Evolutionary conservation across 2,329 filamentous ascomycete genomes (phyloP), one percentile per base, ranked within the genome.

Genomic region (Hypoxylon sp.): DNA sequence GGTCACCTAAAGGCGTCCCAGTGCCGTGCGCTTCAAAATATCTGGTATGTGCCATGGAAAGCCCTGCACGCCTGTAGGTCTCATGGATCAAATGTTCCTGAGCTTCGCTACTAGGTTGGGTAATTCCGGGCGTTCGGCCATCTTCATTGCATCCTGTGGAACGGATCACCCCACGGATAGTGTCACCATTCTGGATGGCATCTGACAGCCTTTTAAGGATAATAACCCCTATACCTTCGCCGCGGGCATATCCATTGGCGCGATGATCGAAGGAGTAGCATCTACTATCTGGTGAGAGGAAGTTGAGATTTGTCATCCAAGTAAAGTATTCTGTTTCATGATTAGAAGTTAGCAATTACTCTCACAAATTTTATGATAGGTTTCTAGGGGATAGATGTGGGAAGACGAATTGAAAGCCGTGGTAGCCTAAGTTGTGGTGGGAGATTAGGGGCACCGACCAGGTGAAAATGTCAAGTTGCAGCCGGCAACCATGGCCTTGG

Each of bases 141-240:
- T 77, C 74, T 54, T 78, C 75, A 62, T 77, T 74, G 3, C 74
- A 72, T 3, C 72, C 74, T 3, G 73, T 71, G 13, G 66, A 63
- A 19, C 79, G 75, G n/a, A 83, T 79, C 3, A 80, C 76, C 6
- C 77, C 80, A 2, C 79, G 76, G 48, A 83, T 79, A 44, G 74
- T 76, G 58, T 83, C 76, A 1, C 80, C 78, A 64, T 81, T 73
- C 17, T 37, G 74, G 2, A 89, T 57, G 0, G 88, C 88, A 0
- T 79, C 73, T 3, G 73, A 75, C 0, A 89, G 72, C 0, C 74
- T 78, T 73, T 89, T 90, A 0, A 90, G 69, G 0, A 88, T 75
- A 0, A 89, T 67, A 0, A 79, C 77, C 1, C 81, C 82, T 9
- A 87, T 74, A 0, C 86, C 86, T 55, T 89, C 87, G 8, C 84